These are phyloP conservation scores for Galeopsis tetrahit DNA, from an alignment of 257 asterid species.

Conservation along the genomic window DNA sequence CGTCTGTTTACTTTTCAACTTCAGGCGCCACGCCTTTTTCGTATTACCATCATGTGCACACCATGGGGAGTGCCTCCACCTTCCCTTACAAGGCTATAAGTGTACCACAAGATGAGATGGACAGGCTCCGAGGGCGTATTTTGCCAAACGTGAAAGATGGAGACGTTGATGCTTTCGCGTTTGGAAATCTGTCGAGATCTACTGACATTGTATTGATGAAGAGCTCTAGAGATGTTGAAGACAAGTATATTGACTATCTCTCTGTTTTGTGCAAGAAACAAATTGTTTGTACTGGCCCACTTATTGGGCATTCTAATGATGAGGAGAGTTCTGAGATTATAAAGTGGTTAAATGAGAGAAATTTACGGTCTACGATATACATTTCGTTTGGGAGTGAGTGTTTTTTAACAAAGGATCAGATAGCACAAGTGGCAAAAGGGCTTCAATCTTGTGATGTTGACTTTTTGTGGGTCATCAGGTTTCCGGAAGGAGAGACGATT, in stretches of 20 bases:
- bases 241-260: too few relatives aligned
- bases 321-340: too few relatives aligned
- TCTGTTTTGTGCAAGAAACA: too few relatives aligned
- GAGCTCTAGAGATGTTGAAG: background rate
- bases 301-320: background rate
- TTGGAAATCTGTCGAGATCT: slow-evolving; percentile 27
- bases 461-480: slow-evolving; percentile 41
- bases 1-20: too few relatives aligned
- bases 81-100: too few relatives aligned
- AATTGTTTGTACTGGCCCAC: slow-evolving; percentile 34
- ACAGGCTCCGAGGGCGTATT: background rate
- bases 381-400: too few relatives aligned
- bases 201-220: slow-evolving; percentile 37
- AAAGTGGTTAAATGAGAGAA: too few relatives aligned
- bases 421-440: slow-evolving; percentile 37
- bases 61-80: too few relatives aligned
- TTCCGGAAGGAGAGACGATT: slow-evolving; percentile 11
- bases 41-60: too few relatives aligned
- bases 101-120: too few relatives aligned
- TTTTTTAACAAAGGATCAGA: slow-evolving; percentile 8
- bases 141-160: background rate
- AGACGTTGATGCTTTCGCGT: slow-evolving; percentile 23
- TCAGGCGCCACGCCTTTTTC: too few relatives aligned
- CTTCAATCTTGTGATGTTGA: slow-evolving; percentile 19
- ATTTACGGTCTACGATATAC: too few relatives aligned